phyloP scores from a whole-genome alignment of 306 rosid genomes.

The Citrullus mucosospermus region DNA sequence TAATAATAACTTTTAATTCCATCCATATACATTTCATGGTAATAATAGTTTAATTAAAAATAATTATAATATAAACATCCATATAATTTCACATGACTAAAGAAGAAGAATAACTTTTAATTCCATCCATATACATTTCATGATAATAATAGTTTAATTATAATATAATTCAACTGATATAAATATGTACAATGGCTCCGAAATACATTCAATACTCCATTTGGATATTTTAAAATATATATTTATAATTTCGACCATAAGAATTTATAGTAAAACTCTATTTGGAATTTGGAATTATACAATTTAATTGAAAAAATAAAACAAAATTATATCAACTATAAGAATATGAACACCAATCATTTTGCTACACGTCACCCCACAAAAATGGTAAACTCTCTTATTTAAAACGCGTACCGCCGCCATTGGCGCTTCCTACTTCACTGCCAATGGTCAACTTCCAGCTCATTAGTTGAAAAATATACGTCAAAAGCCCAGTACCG shows the following conservation, averaged over 20 bases:
- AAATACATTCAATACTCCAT: no score
- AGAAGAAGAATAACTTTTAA: no score
- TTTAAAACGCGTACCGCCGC: background rate
- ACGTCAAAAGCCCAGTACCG: background rate
- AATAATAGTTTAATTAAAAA: no score
- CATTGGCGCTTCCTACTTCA: background rate
- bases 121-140: background rate
- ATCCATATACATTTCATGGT: background rate
- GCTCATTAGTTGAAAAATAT: conserved; percentile 5
- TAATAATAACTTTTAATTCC: no score
- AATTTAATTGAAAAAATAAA: background rate
- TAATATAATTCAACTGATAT: no score
- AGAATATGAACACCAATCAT: background rate
- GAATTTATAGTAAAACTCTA: background rate
- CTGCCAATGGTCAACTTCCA: background rate
- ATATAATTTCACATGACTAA: no score
- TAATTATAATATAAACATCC: no score
- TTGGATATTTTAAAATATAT: no score
- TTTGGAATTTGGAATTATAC: background rate
- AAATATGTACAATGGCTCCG: no score
- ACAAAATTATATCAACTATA: background rate
- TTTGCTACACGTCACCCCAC: background rate
- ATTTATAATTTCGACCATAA: background rate
- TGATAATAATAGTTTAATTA: no score
- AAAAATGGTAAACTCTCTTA: background rate